These are phyloP conservation scores for Perkinsus olseni DNA, from an alignment of 169 alveolate genomes.

Conservation along the genomic window DNA sequence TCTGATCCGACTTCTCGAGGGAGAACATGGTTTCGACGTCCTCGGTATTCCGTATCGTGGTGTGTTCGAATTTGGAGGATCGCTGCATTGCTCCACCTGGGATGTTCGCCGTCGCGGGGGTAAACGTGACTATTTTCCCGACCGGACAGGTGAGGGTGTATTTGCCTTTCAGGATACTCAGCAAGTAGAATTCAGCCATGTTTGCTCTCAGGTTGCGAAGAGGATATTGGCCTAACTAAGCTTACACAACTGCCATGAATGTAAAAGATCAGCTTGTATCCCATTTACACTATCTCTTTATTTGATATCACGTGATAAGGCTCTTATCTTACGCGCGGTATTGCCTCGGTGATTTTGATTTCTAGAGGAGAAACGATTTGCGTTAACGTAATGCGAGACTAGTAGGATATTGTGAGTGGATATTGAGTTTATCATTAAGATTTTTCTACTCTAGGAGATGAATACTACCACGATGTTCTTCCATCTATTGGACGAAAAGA, in stretches of 20 bases:
- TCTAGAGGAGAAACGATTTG: no score
- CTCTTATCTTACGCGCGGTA: no score
- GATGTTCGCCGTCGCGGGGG: slow-evolving; percentile 10
- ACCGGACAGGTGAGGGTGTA: not conserved
- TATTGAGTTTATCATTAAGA: no score
- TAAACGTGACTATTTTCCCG: not conserved
- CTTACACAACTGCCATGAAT: slow-evolving; percentile 6
- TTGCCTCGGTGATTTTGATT: no score
- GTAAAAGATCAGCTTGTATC: no score
- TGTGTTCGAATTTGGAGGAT: slow-evolving; percentile 13
- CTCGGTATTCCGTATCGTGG: not conserved
- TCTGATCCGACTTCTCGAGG: not conserved
- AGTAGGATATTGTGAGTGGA: no score
- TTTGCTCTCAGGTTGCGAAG: not conserved
- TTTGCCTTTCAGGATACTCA: not conserved
- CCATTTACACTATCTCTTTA: no score
- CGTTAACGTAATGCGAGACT: no score
- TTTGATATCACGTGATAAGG: no score
- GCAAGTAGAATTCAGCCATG: not conserved
- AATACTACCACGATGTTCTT: no score
- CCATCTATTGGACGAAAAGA: no score
- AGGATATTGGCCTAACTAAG: slow-evolving; percentile 10
- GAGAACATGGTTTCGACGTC: slow-evolving; percentile 11
- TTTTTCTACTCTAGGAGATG: no score
- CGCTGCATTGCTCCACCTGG: slow-evolving; percentile 18